Base-by-base conservation (phyloP, 1,284 basidiomycete genomes). In the Cryptococcus neoformans region DNA sequence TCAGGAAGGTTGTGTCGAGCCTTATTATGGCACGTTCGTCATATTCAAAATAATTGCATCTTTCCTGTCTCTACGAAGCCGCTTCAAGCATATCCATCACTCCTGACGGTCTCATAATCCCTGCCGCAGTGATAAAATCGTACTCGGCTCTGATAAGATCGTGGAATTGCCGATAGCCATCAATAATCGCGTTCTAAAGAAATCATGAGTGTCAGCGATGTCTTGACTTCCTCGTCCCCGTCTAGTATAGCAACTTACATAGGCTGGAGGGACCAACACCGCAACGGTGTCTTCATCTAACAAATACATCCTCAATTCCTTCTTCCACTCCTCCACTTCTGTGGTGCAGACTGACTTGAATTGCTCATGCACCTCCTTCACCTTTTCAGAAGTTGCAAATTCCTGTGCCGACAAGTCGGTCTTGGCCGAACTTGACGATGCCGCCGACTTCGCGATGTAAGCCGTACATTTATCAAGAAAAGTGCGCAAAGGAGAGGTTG, bases 261-360 rank as follows among this genome's bases (percentile, higher is more conserved):
- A 81, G 17, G 89, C 81, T 62, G 92, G 90, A 34, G 84, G 84
- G 16, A 93, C 74, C 50, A 95, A 77, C 3, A 94, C 86, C 1
- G 79, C 79, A 38, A 88, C 88, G 6, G 90, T 91, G 57, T 87
- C 82, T 62, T 84, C 82, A 62, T 92, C 89, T 62, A 88, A 86
- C 11, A 96, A 81, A 70, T 92, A 95, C 55, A 89, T 67, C 68
- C 82, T 80, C 63, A 92, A 74, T 49, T 83, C 80, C 6, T 73
- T 80, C 12, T 84, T 81, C 60, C 80, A 82, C 1, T 75, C 74
- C 34, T 81, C 81, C n/a, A 90, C 77, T 63, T 87, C 84, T 2
- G 80, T 78, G 44, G 50, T 56, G 9, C 60, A 83, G 0, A 80
- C 72, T 9, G 69, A 69, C 51, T 81, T 78, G 74, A 87, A 88